A percentile compares a stretch with the other conserved stretches of the same genome.
phyloP scores from a whole-genome alignment of 208 protist species.

The Angomonas desouzai region DNA sequence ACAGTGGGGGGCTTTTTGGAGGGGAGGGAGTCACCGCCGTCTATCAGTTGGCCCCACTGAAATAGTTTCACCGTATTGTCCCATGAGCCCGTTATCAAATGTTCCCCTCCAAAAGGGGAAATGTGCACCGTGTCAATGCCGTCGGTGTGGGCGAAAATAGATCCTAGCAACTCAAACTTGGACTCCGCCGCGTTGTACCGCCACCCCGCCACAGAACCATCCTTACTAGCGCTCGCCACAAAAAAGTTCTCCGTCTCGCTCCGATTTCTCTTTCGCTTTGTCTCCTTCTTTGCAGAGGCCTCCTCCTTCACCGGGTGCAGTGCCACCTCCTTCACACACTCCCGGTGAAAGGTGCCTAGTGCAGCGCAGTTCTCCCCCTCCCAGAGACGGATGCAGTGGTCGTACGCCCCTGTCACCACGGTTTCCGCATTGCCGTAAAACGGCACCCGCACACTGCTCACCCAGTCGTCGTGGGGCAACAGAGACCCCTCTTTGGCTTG shows the following conservation, averaged over 20 bases:
- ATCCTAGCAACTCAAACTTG: slow-evolving; percentile 45
- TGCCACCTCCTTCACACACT: slow-evolving; percentile 73
- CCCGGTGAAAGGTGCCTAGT: slow-evolving; percentile 63
- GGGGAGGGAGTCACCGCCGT: slow-evolving; percentile 26
- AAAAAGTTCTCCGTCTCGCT: slow-evolving; percentile 35
- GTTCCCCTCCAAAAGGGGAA: slow-evolving; percentile 35
- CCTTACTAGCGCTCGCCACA: slow-evolving; percentile 69
- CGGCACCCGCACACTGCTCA: slow-evolving; percentile 67
- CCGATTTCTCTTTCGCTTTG: slow-evolving; percentile 11
- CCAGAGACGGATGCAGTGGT: slow-evolving; percentile 79
- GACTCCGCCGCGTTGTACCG: slow-evolving; percentile 28
- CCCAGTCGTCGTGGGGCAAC: slow-evolving; percentile 87
- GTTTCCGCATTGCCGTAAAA: slow-evolving; percentile 46
- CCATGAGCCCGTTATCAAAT: slow-evolving; percentile 71
- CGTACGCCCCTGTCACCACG: slow-evolving; percentile 75
- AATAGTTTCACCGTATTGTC: slow-evolving; percentile 80
- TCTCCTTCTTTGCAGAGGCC: neutral
- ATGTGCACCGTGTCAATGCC: slow-evolving; percentile 67
- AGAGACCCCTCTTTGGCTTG: slow-evolving; percentile 74
- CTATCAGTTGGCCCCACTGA: slow-evolving; percentile 35
- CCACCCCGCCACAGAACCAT: slow-evolving; percentile 72
- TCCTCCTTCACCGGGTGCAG: slow-evolving; percentile 33
- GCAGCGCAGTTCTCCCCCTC: slow-evolving; percentile 68
- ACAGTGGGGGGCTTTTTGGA: slow-evolving; percentile 65
- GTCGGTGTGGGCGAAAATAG: slow-evolving; percentile 56